Evolutionary conservation across 768 basidiomycete genomes (phyloP).

Genomic region (Phlebiopsis gigantea): DNA sequence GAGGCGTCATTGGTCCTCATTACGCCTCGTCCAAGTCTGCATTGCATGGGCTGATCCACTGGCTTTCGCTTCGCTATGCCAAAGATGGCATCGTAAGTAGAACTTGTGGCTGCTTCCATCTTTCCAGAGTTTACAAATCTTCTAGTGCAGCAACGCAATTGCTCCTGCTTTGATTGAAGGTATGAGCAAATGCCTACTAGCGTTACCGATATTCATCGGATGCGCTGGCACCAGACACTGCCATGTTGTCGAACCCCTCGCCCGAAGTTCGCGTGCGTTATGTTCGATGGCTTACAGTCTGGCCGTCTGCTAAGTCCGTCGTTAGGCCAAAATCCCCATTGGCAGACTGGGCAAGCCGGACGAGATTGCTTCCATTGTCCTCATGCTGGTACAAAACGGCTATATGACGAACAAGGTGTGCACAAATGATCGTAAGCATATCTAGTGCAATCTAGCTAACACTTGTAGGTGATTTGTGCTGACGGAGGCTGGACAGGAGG

Average conservation of each 20-base stretch:
- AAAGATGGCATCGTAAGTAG: conserved; percentile 43
- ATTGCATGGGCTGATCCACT: conserved; percentile 48
- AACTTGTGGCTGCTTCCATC: too few species aligned
- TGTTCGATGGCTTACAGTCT: background rate
- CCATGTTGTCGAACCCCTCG: conserved; percentile 41
- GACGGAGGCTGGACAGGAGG: conserved; percentile 42
- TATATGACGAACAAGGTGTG: conserved; percentile 60
- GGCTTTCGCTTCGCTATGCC: conserved; percentile 46
- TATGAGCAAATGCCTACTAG: conserved; percentile 14
- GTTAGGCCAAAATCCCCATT: conserved; percentile 42
- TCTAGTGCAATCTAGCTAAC: background rate
- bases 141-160: conserved; percentile 36
- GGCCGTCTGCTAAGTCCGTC: too few species aligned
- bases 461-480: conserved; percentile 36
- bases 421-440: background rate
- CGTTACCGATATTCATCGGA: background rate
- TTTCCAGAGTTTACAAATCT: too few species aligned
- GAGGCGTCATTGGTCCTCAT: conserved; percentile 51
- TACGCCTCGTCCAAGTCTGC: conserved; percentile 54
- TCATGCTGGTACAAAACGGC: conserved; percentile 42
- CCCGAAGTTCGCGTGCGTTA: conserved; percentile 23
- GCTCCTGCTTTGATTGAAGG: conserved; percentile 47
- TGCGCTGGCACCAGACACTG: conserved; percentile 31
- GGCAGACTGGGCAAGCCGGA: conserved; percentile 45
- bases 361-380: conserved; percentile 48